phyloP scores from a whole-genome alignment of 1,284 basidiomycete genomes.

The Cutaneotrichosporon sp. region DNA sequence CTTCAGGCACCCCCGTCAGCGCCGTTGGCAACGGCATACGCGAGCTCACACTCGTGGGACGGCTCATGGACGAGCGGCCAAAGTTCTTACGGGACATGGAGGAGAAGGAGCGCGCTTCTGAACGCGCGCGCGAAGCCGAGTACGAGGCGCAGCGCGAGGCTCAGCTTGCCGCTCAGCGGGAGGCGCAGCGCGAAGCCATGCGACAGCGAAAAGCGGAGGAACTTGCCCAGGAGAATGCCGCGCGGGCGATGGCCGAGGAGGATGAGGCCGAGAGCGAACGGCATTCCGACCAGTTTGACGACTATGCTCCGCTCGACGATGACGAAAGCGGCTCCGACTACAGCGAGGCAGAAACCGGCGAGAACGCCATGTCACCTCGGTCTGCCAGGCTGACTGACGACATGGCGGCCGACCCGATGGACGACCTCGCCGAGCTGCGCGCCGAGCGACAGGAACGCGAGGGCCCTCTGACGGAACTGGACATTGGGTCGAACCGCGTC shows the following conservation, averaged over 20 bases:
- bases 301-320: not conserved
- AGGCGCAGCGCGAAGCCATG: not conserved
- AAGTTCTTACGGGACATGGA: constrained; percentile 31
- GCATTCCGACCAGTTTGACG: not conserved
- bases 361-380: no score
- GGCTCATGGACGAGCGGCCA: constrained; percentile 26
- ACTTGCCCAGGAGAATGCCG: not conserved
- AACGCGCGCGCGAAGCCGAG: not conserved
- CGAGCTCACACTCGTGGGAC: constrained; percentile 30
- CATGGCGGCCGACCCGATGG: constrained; percentile 1
- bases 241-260: not conserved
- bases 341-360: not conserved
- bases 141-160: not conserved
- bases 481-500: constrained; percentile 3
- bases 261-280: not conserved
- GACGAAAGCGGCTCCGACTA: not conserved
- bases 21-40: constrained; percentile 18
- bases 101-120: constrained; percentile 7
- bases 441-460: not conserved
- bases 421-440: not conserved
- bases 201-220: not conserved
- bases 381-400: no score
- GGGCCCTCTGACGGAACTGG: not conserved
- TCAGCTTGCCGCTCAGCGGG: not conserved
- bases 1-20: not conserved